phyloP scores from a whole-genome alignment of 2,329 filamentous ascomycete genomes.

The Aspergillus transmontanensis region DNA sequence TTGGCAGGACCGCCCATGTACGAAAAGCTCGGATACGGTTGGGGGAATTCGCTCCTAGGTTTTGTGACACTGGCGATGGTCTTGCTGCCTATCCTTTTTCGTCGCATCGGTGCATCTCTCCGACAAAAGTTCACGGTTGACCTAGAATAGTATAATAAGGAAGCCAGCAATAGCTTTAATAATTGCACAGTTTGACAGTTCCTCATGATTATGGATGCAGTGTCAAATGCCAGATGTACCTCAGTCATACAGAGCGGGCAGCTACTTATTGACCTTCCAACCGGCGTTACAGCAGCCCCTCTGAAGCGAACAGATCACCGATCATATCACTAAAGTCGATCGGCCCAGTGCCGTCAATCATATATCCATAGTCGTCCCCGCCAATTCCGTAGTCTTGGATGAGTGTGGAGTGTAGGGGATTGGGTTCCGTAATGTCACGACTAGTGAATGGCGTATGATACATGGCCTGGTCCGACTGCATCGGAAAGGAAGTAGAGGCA shows the following conservation, averaged over 20 bases:
- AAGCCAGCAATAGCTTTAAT: too few relatives aligned
- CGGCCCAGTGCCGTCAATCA: background rate
- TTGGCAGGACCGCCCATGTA: conserved; percentile 10
- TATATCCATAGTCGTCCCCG: background rate
- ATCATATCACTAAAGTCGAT: conserved; percentile 5
- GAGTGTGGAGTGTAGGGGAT: background rate
- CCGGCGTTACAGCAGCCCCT: background rate
- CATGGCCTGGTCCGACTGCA: background rate
- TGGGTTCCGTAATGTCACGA: background rate
- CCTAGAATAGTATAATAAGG: background rate
- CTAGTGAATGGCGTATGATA: background rate
- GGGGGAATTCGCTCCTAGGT: conserved; percentile 11
- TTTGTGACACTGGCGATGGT: conserved; percentile 9
- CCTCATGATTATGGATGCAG: background rate
- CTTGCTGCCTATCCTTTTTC: background rate
- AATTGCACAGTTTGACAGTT: background rate
- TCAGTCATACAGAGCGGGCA: background rate
- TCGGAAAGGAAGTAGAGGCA: background rate
- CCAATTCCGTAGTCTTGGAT: background rate
- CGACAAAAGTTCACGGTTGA: background rate
- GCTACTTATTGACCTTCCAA: too few relatives aligned
- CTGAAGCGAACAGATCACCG: background rate
- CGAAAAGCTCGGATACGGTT: conserved; percentile 6
- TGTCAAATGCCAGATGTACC: background rate
- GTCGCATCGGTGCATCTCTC: background rate